Evolutionary conservation across 805 yeast species (phyloP).

Genomic region (Sugiyamaella mastotermitis): DNA sequence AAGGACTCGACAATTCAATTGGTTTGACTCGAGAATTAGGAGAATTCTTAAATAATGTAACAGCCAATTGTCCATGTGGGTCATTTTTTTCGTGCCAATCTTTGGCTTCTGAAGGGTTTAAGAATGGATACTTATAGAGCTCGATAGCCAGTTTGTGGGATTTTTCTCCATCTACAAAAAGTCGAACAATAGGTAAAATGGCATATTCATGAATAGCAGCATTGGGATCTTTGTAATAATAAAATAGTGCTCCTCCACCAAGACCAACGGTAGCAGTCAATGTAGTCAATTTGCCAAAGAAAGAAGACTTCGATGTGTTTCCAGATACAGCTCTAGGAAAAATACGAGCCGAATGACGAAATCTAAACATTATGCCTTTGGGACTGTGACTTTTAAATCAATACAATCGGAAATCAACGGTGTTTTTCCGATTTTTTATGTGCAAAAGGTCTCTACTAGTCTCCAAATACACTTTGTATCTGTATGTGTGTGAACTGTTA

Average conservation of each 20-base stretch:
- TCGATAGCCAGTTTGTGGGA: constrained; percentile 77
- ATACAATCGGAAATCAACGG: too few relatives aligned
- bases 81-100: constrained; percentile 26
- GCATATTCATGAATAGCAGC: constrained; percentile 79
- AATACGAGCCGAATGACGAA: too few relatives aligned
- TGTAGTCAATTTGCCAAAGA: constrained; percentile 6
- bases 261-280: constrained; percentile 1
- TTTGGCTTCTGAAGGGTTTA: constrained; percentile 25
- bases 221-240: constrained; percentile 66
- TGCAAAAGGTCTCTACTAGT: too few relatives aligned
- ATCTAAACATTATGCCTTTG: too few relatives aligned
- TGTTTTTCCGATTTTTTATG: too few relatives aligned
- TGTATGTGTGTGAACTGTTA: too few relatives aligned
- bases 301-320: constrained; percentile 1
- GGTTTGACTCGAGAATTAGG: constrained; percentile 25
- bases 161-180: constrained; percentile 70
- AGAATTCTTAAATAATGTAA: constrained; percentile 24
- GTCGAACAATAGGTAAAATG: constrained; percentile 69
- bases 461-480: too few relatives aligned
- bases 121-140: constrained; percentile 45
- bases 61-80: constrained; percentile 25
- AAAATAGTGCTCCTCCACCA: constrained; percentile 17
- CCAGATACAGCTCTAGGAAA: too few relatives aligned
- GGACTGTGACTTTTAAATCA: too few relatives aligned
- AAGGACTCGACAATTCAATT: constrained; percentile 56